Conservation (phyloP, 495 filamentous ascomycete species). For the Aspergillus coremiiformis region DNA sequence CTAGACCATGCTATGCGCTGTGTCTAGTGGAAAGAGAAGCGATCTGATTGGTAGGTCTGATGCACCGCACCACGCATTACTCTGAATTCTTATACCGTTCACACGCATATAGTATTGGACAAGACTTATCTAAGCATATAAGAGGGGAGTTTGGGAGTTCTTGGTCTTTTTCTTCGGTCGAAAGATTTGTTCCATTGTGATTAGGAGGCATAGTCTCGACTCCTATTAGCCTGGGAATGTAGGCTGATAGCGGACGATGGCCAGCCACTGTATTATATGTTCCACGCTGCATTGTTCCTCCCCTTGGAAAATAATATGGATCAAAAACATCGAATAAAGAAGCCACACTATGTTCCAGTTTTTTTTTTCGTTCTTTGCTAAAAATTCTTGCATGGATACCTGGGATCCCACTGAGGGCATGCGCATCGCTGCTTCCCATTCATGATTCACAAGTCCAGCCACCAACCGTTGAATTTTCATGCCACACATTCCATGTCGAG, state of each 20-base stretch:
- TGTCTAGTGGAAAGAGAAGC: neutral
- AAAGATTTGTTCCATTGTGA: neutral
- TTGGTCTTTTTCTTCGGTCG: neutral
- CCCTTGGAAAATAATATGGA: neutral
- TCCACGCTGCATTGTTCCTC: neutral
- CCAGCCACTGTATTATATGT: constrained; percentile 12
- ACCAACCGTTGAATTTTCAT: no score
- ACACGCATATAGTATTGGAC: constrained; percentile 3
- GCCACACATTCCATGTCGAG: constrained; percentile 16
- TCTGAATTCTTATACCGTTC: neutral
- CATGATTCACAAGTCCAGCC: neutral
- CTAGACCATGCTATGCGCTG: constrained; percentile 14
- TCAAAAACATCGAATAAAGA: neutral
- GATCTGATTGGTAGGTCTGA: constrained; percentile 1
- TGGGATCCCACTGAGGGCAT: neutral
- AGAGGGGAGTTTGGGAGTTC: constrained; percentile 6
- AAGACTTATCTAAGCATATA: constrained; percentile 11
- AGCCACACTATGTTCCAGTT: neutral
- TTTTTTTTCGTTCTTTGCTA: neutral
- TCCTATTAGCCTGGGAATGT: constrained; percentile 13
- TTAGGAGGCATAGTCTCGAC: neutral
- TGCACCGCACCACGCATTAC: neutral
- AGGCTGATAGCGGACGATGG: constrained; percentile 1
- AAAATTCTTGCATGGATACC: neutral
- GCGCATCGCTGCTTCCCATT: neutral